Base-by-base conservation (phyloP, 441 rosid species). In the Pelargonium citronellum region DNA sequence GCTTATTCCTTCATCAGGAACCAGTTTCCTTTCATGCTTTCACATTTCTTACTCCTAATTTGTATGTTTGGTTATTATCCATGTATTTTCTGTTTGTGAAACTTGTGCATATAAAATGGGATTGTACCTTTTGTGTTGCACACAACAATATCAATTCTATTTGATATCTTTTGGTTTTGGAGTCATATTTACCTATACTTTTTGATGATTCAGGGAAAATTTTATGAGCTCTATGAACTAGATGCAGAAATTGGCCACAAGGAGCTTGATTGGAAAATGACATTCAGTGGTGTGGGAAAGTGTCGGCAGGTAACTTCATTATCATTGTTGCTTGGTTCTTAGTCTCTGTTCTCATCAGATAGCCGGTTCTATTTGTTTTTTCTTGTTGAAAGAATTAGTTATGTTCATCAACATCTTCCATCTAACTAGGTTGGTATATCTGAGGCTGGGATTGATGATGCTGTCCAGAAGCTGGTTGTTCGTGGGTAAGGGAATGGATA, bases 211-310 rank as follows among this genome's bases (percentile, higher is more conserved):
- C 73, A 95, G 96, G 99, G 99, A 30, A 95, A 90, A 64, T 91
- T 91, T 70, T 95, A 91, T 74, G 99, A 95, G 86, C 96, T 95
- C 24, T 95, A 95, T 79, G 97, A 95, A 82, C 74, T 90, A 58
- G 99, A 95, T 87, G 99, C 99, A 78, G 99, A 91, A 82, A 71
- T 87, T 82, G 99, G 97, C 44, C 96, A 95, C 75, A 87, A 84
- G 75, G 99, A 90, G 81, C 87, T 95, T 74, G 97, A 88, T 74
- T 95, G 99, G 99, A 95, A 95, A 80, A 89, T 91, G 80, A 95
- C 99, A 63, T 64, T 83, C 66, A 91, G 97, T 19, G 97, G 99
- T 17, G 99, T 91, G 34, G 97, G 97, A 70, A 89, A 90, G 84
- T 95, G 99, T 85, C 89, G 97, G 68, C 99, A 94, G 94, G 99